phyloP scores from a whole-genome alignment of 179 eudicot species.

The Corrigiola litoralis region DNA sequence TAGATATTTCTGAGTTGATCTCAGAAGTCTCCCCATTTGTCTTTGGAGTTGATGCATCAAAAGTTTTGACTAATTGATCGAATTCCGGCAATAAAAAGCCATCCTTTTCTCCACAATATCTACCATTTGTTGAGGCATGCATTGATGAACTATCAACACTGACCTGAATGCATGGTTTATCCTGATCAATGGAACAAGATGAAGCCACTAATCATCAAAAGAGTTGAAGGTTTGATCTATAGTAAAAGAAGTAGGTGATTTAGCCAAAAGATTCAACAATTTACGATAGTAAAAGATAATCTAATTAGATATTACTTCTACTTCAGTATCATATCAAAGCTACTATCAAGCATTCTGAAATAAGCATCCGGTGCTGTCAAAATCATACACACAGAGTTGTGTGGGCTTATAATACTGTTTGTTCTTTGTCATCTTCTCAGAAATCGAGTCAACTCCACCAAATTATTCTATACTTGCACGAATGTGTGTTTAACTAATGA shows the following conservation, averaged over 20 bases:
- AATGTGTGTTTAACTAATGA: no score
- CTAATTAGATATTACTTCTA: no score
- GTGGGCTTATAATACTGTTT: no score
- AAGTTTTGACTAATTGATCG: constrained; percentile 47
- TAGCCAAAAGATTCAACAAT: no score
- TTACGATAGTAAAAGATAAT: no score
- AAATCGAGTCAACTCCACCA: no score
- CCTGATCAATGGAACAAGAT: constrained; percentile 22
- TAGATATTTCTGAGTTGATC: constrained; percentile 17
- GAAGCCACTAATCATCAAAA: background rate
- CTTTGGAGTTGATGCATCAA: constrained; percentile 26
- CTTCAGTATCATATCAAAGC: no score
- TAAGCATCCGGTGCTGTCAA: no score
- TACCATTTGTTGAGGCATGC: constrained; percentile 33
- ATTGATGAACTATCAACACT: constrained; percentile 23
- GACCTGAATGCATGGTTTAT: constrained; percentile 32
- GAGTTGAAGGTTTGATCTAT: background rate
- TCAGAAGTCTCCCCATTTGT: constrained; percentile 23
- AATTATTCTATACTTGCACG: no score
- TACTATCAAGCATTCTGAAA: no score
- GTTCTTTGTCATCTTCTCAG: no score
- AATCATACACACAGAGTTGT: no score
- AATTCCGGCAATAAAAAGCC: constrained; percentile 58
- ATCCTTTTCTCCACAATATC: constrained; percentile 39
- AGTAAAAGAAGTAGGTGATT: background rate